Base-by-base conservation (phyloP, 2,329 filamentous ascomycete species). In the Pseudogymnoascus sp. region DNA sequence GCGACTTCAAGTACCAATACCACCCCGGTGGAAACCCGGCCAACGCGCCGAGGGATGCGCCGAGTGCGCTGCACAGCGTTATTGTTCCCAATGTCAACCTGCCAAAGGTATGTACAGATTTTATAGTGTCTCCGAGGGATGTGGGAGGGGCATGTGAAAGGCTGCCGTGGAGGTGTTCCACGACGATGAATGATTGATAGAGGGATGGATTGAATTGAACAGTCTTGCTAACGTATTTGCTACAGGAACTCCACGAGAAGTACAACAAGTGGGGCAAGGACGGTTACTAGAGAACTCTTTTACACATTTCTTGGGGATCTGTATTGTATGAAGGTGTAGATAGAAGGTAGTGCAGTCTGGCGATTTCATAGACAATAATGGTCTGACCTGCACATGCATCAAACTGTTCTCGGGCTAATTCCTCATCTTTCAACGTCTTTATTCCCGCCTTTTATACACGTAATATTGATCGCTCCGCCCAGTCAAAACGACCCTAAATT, bases 211-310 rank as follows among this genome's bases (percentile, higher is more conserved):
- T 61, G 44, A 2, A 13, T 24, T n/a, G 36, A 11, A 54, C 9
- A 33, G 13, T 11, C 26, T 54, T 61, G 29, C 37, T 62, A 41
- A 62, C 50, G 31, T 41, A 11, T 58, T 58, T 59, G 29, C 13
- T 58, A 62, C 71, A 95, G 90, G 83, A 88, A 71, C 85, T 97
- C 67, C 94, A 99, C 80, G 94, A 99, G 70, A 89, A 88, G 80
- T 97, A 88, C 86, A 99, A 99, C 89, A 99, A 99, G 84, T 97
- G 90, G 86, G 94, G 94, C 77, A 97, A 97, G 86, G 94, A 97
- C 69, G 92, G 91, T 69, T 97, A 71, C 63, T 72, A 72, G 66
- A 63, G 17, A 35, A 40, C 7, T 9, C n/a, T 54, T n/a, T 6
- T 17, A 54, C 44, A 54, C 44, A 11, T 33, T 54, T 54, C n/a